A percentile compares a stretch with the other conserved stretches of the same genome.
These are phyloP conservation scores for Hymenoscyphus occultus DNA, from an alignment of 2,329 filamentous ascomycete genomes.

Conservation along the genomic window DNA sequence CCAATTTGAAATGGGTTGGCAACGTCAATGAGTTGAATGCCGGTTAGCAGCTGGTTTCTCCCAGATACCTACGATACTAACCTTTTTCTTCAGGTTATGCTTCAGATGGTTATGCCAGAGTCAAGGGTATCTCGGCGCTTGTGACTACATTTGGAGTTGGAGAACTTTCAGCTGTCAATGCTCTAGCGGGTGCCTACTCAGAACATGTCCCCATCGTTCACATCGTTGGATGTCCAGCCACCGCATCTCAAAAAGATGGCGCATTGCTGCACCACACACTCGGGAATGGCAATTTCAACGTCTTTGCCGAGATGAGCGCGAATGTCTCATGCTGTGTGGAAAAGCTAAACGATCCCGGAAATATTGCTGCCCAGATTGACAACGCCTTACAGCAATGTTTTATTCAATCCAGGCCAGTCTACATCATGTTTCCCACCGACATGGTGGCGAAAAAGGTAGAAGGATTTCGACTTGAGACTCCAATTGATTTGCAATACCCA, in stretches of 20 bases:
- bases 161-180: conserved; percentile 71
- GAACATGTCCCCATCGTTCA: conserved; percentile 69
- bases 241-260: conserved; percentile 45
- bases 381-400: conserved; percentile 72
- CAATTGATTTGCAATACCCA: conserved; percentile 64
- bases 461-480: conserved; percentile 65
- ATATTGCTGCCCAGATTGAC: conserved; percentile 75
- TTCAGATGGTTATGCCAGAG: conserved; percentile 74
- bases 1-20: too few species aligned
- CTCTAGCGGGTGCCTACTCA: conserved; percentile 69
- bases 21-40: too few species aligned
- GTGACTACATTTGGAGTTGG: conserved; percentile 76
- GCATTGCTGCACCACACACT: conserved; percentile 65
- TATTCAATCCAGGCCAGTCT: conserved; percentile 72
- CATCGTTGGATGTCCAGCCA: conserved; percentile 55
- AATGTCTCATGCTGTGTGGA: conserved; percentile 68
- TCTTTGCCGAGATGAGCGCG: conserved; percentile 76
- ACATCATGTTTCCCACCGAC: conserved; percentile 79
- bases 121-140: conserved; percentile 67
- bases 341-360: conserved; percentile 65
- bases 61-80: too few species aligned
- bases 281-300: conserved; percentile 76
- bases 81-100: too few species aligned
- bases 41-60: too few species aligned
- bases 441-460: conserved; percentile 75